Evolutionary conservation across 2,329 filamentous ascomycete species (phyloP).

Genomic region (Pseudogymnoascus sp.): DNA sequence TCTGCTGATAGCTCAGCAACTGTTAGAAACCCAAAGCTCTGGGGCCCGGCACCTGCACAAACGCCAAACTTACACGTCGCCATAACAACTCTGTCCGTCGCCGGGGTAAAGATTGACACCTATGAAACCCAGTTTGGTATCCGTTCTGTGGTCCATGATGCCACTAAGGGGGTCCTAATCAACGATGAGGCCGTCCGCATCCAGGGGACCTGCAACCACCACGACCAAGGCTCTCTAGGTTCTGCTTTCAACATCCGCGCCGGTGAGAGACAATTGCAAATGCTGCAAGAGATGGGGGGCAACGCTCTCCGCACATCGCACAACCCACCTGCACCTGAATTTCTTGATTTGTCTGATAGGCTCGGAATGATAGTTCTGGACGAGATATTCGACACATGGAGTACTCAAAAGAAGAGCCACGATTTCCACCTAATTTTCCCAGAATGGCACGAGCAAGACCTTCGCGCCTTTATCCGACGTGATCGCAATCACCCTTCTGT

Average conservation of each 20-base stretch:
- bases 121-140: constrained; percentile 47
- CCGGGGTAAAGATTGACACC: constrained; percentile 30
- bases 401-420: constrained; percentile 36
- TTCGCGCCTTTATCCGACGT: constrained; percentile 43
- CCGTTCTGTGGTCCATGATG: constrained; percentile 35
- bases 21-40: constrained; percentile 33
- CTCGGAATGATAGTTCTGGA: constrained; percentile 45
- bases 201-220: constrained; percentile 44
- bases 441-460: constrained; percentile 47
- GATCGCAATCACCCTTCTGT: constrained; percentile 49
- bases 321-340: constrained; percentile 44
- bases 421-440: constrained; percentile 46
- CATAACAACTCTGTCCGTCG: constrained; percentile 33
- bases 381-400: constrained; percentile 48
- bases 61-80: constrained; percentile 42
- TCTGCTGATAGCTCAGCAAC: constrained; percentile 29
- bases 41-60: constrained; percentile 41
- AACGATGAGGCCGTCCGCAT: constrained; percentile 40
- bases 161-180: constrained; percentile 36
- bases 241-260: constrained; percentile 44
- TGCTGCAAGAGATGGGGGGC: constrained; percentile 42
- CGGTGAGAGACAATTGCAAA: constrained; percentile 40
- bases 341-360: constrained; percentile 42
- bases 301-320: constrained; percentile 46
- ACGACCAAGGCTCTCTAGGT: constrained; percentile 44